Evolutionary conservation across 139 green algal species (phyloP), one percentile per base, ranked within the genome.

Genomic region (Prasinococcaceae sp.): DNA sequence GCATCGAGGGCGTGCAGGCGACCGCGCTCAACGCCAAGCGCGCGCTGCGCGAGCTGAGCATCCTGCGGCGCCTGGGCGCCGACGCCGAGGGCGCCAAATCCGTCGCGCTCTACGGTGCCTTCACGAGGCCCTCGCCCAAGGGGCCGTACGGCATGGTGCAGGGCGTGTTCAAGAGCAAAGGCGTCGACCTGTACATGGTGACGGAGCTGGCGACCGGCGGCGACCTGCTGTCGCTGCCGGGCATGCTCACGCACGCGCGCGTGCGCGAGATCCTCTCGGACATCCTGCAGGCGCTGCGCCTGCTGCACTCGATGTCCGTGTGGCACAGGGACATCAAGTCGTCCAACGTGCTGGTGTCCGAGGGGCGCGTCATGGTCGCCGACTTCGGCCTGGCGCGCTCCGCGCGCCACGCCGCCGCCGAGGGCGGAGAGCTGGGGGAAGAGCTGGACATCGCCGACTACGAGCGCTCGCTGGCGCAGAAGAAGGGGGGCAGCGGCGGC

Each of bases 241-340:
- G 71, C 0, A 66, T 82, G 70, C 49, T 79, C 38, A 58, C 42
- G 10, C 49, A 63, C 26, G 27, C 46, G 6, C 70, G 87, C 55
- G 79, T 92, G 22, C 54, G 60, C 23, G n/a, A n/a, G n/a, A n/a
- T n/a, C n/a, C n/a, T n/a, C n/a, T 45, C 33, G 32, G 62, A 93
- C 53, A 78, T 90, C 60, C 72, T 54, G 8, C 66, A 79, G 62
- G 14, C 58, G 28, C 10, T 43, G 4, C 17, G 28, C 29, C 52
- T 47, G 22, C 30, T 53, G 1, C 53, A 61, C 53, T 17, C 19
- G n/a, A 32, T 35, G 2, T 28, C 40, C 30, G 79, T 95, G n/a
- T 88, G 78, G 79, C 82, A 92, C 58, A 52, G 86, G 0, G 86
- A 95, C 72, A 63, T 95, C 40, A 95, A 95, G 68, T 79, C 61